These are phyloP conservation scores for Cadophora sp. DNA, from an alignment of 2,329 filamentous ascomycete species.

Conservation along the genomic window DNA sequence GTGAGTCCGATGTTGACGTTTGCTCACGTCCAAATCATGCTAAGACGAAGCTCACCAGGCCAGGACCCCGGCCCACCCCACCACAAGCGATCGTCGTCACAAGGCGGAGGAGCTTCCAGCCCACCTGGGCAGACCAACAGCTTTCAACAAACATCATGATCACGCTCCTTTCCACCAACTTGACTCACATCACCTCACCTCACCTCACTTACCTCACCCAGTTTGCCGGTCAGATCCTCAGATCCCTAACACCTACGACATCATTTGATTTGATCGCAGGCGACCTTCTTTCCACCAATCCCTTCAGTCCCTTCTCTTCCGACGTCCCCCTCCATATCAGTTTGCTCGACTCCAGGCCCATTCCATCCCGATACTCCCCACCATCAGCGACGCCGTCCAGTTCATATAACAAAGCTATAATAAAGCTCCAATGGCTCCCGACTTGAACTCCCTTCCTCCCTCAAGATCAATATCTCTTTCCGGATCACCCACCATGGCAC, in stretches of 20 bases:
- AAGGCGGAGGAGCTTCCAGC: background rate
- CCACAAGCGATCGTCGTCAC: constrained; percentile 9
- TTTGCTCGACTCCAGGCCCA: too few species aligned
- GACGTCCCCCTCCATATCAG: too few species aligned
- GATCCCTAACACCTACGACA: constrained; percentile 7
- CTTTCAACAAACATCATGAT: background rate
- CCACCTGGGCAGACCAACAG: background rate
- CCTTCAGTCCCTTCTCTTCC: background rate
- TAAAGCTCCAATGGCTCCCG: constrained; percentile 49
- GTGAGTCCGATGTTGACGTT: background rate
- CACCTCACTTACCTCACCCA: constrained; percentile 2
- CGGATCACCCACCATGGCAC: constrained; percentile 47
- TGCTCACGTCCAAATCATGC: background rate
- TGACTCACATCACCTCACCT: constrained; percentile 2
- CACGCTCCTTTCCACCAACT: constrained; percentile 5
- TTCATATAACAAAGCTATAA: constrained; percentile 28
- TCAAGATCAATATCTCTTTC: constrained; percentile 47
- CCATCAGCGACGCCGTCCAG: constrained; percentile 6
- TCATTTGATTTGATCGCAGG: constrained; percentile 9
- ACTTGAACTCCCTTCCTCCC: constrained; percentile 65
- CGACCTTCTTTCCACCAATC: constrained; percentile 3
- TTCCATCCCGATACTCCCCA: constrained; percentile 23
- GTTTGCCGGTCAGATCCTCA: background rate
- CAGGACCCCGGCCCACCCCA: background rate
- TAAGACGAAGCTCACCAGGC: background rate